Evolutionary conservation across 2,329 filamentous ascomycete genomes (phyloP).

Genomic region (Neofusicoccum sp.): DNA sequence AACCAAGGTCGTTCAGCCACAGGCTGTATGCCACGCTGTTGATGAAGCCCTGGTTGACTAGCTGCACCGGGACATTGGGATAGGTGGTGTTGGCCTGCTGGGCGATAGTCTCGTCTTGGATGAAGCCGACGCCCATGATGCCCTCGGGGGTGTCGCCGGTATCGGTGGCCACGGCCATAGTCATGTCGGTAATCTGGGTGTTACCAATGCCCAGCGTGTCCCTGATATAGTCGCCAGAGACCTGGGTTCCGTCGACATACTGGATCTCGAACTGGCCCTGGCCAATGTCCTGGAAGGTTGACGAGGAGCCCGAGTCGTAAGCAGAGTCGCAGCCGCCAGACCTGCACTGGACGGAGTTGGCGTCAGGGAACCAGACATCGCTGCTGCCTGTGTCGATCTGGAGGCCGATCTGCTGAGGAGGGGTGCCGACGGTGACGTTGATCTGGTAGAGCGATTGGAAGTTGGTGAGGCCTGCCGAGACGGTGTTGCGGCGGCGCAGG

Average conservation of each 20-base stretch:
- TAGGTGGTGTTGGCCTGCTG: slow-evolving; percentile 47
- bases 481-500: slow-evolving; percentile 4
- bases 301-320: slow-evolving; percentile 5
- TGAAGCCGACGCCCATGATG: slow-evolving; percentile 20
- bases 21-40: slow-evolving; percentile 67
- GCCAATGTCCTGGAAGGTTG: slow-evolving; percentile 14
- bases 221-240: slow-evolving; percentile 10
- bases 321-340: neutral
- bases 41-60: slow-evolving; percentile 64
- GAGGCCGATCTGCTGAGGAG: slow-evolving; percentile 12
- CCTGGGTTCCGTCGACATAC: slow-evolving; percentile 18
- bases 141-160: slow-evolving; percentile 2
- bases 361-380: slow-evolving; percentile 17
- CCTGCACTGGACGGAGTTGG: neutral
- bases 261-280: slow-evolving; percentile 5
- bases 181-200: slow-evolving; percentile 17
- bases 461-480: slow-evolving; percentile 9
- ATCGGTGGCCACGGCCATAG: slow-evolving; percentile 12
- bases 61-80: slow-evolving; percentile 67
- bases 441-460: slow-evolving; percentile 12
- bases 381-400: slow-evolving; percentile 20
- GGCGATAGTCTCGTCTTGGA: slow-evolving; percentile 1
- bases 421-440: slow-evolving; percentile 23
- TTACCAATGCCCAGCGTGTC: slow-evolving; percentile 15
- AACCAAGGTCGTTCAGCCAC: slow-evolving; percentile 59